Evolutionary conservation across 306 rosid species (phyloP).

Genomic region (Astragalus membranaceus): DNA sequence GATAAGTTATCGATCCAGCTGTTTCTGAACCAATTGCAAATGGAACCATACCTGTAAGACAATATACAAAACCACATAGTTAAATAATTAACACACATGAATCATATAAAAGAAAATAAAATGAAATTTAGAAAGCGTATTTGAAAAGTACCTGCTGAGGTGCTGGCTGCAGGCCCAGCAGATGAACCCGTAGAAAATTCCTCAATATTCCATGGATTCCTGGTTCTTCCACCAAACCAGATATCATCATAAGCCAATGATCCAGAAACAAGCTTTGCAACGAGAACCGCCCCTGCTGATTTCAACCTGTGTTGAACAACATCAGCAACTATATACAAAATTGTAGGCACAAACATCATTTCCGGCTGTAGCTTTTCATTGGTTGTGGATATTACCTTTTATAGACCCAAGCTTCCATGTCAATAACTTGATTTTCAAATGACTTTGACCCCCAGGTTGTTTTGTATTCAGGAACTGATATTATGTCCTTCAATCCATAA

Average conservation of each 20-base stretch:
- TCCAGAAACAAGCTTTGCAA: constrained; percentile 78
- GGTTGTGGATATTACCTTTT: constrained; percentile 36
- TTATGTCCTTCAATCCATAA: constrained; percentile 81
- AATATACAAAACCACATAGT: background rate
- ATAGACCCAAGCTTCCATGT: constrained; percentile 69
- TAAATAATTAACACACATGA: background rate
- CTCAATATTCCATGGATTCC: constrained; percentile 76
- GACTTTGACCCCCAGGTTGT: constrained; percentile 76
- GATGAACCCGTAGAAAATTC: constrained; percentile 78
- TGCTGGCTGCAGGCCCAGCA: constrained; percentile 76
- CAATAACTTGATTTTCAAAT: constrained; percentile 61
- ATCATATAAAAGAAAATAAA: background rate
- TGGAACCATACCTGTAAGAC: constrained; percentile 60
- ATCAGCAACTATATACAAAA: constrained; percentile 6
- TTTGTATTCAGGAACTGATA: constrained; percentile 64
- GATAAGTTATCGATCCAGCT: constrained; percentile 68
- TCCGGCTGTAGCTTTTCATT: constrained; percentile 5
- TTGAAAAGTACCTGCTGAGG: constrained; percentile 49
- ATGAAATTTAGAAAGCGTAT: background rate
- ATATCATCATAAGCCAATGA: constrained; percentile 80
- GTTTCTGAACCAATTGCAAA: constrained; percentile 78
- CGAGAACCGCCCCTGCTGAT: constrained; percentile 65
- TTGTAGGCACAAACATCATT: background rate
- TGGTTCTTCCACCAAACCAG: constrained; percentile 83
- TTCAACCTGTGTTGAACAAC: constrained; percentile 36